These are phyloP conservation scores for Mycena sp. DNA, from an alignment of 1,284 basidiomycete species.

Conservation along the genomic window DNA sequence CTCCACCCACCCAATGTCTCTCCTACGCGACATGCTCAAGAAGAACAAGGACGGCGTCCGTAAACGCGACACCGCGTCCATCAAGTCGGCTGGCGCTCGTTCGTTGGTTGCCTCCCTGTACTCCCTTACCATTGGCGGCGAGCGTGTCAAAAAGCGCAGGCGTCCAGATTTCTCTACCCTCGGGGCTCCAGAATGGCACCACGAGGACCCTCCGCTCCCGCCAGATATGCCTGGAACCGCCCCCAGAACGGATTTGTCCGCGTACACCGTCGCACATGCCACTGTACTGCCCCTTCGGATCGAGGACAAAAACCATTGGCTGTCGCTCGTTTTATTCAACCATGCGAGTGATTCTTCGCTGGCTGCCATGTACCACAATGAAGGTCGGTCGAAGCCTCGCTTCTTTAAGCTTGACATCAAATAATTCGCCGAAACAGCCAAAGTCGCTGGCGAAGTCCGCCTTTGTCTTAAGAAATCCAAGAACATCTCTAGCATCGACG, in stretches of 20 bases:
- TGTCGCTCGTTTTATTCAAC: constrained; percentile 26
- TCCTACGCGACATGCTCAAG: constrained; percentile 30
- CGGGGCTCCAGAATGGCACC: constrained; percentile 26
- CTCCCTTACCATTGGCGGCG: constrained; percentile 26
- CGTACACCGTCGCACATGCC: constrained; percentile 26
- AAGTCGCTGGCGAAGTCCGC: constrained; percentile 23
- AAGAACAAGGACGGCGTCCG: constrained; percentile 15
- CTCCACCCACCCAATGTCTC: constrained; percentile 18
- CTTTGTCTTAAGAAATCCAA: constrained; percentile 27
- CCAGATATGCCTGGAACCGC: constrained; percentile 25
- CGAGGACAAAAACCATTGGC: constrained; percentile 27
- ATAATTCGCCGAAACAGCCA: constrained; percentile 6
- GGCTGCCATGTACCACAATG: constrained; percentile 30
- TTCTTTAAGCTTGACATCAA: neutral
- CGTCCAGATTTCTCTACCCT: constrained; percentile 24
- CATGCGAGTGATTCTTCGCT: constrained; percentile 23
- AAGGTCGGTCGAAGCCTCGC: constrained; percentile 11
- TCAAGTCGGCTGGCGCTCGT: constrained; percentile 28
- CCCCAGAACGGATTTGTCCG: constrained; percentile 13
- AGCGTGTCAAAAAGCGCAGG: constrained; percentile 28
- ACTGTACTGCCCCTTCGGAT: constrained; percentile 25
- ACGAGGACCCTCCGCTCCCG: constrained; percentile 15
- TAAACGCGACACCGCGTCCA: constrained; percentile 21
- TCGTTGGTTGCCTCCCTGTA: constrained; percentile 28
- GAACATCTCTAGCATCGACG: constrained; percentile 28